Percentiles rank a stretch among this genome's conserved stretches.
These are phyloP conservation scores for Termitomyces sp. DNA, from an alignment of 768 basidiomycete genomes.

Conservation along the genomic window DNA sequence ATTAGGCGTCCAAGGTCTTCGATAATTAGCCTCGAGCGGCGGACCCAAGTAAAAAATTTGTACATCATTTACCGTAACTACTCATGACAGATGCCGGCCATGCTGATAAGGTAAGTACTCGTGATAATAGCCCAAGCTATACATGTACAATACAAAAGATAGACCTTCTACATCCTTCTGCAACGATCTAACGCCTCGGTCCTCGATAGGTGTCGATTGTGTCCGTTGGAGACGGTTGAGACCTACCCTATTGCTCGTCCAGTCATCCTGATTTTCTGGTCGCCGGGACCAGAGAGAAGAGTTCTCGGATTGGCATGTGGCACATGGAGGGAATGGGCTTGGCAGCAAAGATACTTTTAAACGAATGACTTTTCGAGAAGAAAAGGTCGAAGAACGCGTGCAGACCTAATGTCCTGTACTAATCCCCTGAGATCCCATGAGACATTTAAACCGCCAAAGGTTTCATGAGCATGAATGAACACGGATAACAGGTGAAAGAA, in stretches of 20 bases:
- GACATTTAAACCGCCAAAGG: background rate
- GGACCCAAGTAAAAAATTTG: background rate
- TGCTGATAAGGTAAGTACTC: background rate
- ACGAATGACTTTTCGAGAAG: background rate
- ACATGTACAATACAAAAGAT: background rate
- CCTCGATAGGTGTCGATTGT: background rate
- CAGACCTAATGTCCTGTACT: background rate
- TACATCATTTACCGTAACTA: background rate
- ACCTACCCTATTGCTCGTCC: background rate
- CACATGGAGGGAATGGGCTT: background rate
- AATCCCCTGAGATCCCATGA: background rate
- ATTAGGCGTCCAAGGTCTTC: background rate
- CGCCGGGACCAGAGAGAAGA: background rate
- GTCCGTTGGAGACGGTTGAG: background rate
- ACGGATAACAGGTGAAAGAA: background rate
- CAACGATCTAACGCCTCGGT: background rate
- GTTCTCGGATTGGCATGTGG: background rate
- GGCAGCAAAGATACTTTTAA: background rate
- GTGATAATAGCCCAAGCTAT: background rate
- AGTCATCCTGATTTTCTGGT: background rate
- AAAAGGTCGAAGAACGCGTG: background rate
- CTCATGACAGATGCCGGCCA: too few species aligned
- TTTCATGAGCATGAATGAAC: background rate
- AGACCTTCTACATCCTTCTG: background rate
- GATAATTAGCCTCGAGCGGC: background rate